Conservation (phyloP, 305 asterid species). For the Rubia tinctorum region DNA sequence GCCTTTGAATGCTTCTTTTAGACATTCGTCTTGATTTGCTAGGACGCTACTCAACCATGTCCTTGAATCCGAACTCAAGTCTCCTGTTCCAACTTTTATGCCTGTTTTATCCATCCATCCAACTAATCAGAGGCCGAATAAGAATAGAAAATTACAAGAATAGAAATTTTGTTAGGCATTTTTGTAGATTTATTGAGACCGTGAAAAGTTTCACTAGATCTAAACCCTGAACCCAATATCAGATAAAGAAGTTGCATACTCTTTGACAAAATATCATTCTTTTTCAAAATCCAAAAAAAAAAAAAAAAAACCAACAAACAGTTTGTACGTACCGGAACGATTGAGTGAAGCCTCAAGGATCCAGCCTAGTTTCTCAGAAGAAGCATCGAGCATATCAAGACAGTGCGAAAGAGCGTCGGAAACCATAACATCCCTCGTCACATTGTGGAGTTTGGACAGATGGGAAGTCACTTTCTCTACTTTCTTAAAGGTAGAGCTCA, state of each 20-base stretch:
- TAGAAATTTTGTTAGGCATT: too few relatives aligned
- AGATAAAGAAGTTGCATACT: too few relatives aligned
- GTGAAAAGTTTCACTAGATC: too few relatives aligned
- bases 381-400: conserved; percentile 67
- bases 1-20: conserved; percentile 24
- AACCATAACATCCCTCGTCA: conserved; percentile 49
- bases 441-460: conserved; percentile 44
- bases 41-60: conserved; percentile 79
- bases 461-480: conserved; percentile 39
- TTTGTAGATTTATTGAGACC: too few relatives aligned
- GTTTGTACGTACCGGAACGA: conserved; percentile 36
- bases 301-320: neutral
- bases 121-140: neutral
- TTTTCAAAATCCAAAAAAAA: too few relatives aligned
- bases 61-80: conserved; percentile 50
- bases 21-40: conserved; percentile 72
- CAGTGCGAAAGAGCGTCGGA: conserved; percentile 61
- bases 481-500: conserved; percentile 40
- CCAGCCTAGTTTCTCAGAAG: conserved; percentile 54
- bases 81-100: conserved; percentile 45
- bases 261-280: too few relatives aligned
- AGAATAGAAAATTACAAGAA: too few relatives aligned
- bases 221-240: conserved; percentile 24
- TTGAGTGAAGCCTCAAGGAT: conserved; percentile 57
- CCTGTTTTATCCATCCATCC: conserved; percentile 21